Base-by-base conservation (phyloP, 768 basidiomycete species). In the Tulasnella sp. region DNA sequence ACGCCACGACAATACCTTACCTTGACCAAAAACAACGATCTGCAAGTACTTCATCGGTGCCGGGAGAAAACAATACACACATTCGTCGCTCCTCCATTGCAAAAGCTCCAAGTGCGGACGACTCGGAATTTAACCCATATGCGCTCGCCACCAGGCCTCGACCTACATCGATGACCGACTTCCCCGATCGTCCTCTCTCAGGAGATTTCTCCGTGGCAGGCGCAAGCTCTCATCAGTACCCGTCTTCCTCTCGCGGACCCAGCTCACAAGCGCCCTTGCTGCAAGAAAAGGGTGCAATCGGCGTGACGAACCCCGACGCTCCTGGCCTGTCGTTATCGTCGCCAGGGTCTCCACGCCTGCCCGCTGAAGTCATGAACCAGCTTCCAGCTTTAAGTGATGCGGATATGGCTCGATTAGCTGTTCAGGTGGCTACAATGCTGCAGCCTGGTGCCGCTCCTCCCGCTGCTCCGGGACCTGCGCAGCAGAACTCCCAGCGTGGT, bases 131-230 rank as follows among this genome's bases (percentile, higher is more conserved):
- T 26, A 67, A 67, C 29, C 61, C 61, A 13, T 67, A 67, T 26
- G 61, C 61, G 2, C 61, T 67, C 16, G 61, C 29, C 16, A 67
- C 61, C 3, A 16, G 29, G 23, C 29, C 61, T 32, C 61, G 61
- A 67, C 61, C 61, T 29, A 67, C 29, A 23, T 67, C 61, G 23
- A 67, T 67, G 61, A 67, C 61, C 61, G 61, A 67, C 61, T 67
- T 67, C 61, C 16, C 61, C 29, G 57, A 61, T n/a, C 57, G 57
- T 7, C 57, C 57, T 32, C 57, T 61, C 57, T 61, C 57, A 5
- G 57, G 57, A 61, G 57, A 61, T 32, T 61, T 61, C 57, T 61
- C 57, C 11, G 26, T 61, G 9, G 57, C 57, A 7, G 57, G 57
- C 29, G n/a, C 57, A 26, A 61, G 57, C 57, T 61, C 15, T 23